A percentile compares a stretch with the other conserved stretches of the same genome.
These are phyloP conservation scores for Metschnikowia vanudenii DNA, from an alignment of 805 yeast species.

Conservation along the genomic window DNA sequence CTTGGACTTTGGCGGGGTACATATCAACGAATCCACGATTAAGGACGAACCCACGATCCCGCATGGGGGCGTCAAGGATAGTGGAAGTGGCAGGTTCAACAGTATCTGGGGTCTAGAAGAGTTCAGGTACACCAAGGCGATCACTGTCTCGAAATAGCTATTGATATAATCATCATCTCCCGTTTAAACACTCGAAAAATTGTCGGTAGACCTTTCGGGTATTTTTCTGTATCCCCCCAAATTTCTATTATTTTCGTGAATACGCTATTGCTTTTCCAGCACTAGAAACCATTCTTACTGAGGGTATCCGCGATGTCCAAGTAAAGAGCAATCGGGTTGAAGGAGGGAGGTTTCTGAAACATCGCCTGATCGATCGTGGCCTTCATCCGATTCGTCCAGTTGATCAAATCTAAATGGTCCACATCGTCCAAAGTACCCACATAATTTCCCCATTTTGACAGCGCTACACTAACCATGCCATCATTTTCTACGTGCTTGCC, in stretches of 20 bases:
- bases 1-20: conserved; percentile 43
- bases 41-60: conserved; percentile 40
- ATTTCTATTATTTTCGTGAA: background rate
- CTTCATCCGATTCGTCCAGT: conserved; percentile 65
- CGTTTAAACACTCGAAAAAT: no score
- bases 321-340: conserved; percentile 69
- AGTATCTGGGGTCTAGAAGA: conserved; percentile 44
- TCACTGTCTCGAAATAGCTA: conserved; percentile 24
- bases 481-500: conserved; percentile 61
- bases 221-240: background rate
- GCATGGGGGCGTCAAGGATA: conserved; percentile 46
- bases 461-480: conserved; percentile 78
- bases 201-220: background rate
- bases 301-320: conserved; percentile 63
- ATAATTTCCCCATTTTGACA: conserved; percentile 82
- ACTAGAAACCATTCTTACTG: conserved; percentile 55
- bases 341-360: conserved; percentile 38
- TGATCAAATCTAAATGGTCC: conserved; percentile 84
- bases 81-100: conserved; percentile 40
- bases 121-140: conserved; percentile 36
- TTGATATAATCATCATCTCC: background rate
- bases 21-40: conserved; percentile 34
- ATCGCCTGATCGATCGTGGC: conserved; percentile 31
- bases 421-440: conserved; percentile 74
- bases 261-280: background rate